Base-by-base conservation (phyloP, 2,329 filamentous ascomycete genomes). In the Botrytis fragariae region DNA sequence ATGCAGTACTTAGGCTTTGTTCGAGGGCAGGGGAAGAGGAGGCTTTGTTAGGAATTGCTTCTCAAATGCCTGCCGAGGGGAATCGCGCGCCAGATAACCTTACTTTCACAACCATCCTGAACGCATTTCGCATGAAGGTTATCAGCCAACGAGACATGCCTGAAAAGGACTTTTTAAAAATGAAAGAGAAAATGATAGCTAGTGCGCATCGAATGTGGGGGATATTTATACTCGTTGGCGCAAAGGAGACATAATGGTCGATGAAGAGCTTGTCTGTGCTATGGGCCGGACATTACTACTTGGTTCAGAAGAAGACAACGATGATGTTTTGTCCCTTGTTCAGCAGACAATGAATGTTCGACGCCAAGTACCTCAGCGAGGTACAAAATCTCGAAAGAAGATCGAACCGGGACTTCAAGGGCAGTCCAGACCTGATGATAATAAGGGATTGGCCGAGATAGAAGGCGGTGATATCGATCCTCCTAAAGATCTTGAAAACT, bases 1-100 rank as follows among this genome's bases (percentile, higher is more conserved):
- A 99, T 81, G 93, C 95, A 16, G 89, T 94, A n/a, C 84, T 99
- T 62, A 90, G 91, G 74, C 92, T 96, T 14, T 98, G 95, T 81
- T 88, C 91, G 65, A 87, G 89, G 73, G 91, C 92, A 6, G 82
- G 86, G 20, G 91, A 98, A 80, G 86, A 97, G 81, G 94, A 97
- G 77, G 88, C 91, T 25, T 84, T 98, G 77, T 97, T 96, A 86
- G 87, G 88, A 72, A 87, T 98, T 76, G 89, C 91, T 61, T 87
- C 89, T n/a, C 89, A 90, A 45, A 87, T 95, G 73, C 91, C 94
- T 25, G 87, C 90, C 22, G 83, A 81, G 16, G 91, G 89, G 0
- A 80, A 86, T 0, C 87, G 88, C 45, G 84, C 90, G 29, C 91
- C 95, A 5, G 89, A 97, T 82, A 82, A 85, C 76, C 78, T 88